phyloP scores from a whole-genome alignment of 2,329 filamentous ascomycete species.

The Fusarium fujikuroi region DNA sequence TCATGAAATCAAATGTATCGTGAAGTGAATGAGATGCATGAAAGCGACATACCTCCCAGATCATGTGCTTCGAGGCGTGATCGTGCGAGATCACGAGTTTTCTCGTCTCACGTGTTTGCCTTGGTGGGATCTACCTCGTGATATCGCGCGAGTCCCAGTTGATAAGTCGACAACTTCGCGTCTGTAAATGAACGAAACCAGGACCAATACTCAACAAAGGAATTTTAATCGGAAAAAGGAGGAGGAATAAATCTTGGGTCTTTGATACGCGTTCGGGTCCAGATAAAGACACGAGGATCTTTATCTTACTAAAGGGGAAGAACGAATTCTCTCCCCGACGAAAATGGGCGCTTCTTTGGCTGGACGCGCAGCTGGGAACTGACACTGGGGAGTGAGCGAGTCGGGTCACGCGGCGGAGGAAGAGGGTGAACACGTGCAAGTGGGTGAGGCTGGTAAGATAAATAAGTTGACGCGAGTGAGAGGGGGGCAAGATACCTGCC shows the following conservation, averaged over 20 bases:
- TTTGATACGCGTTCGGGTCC: constrained; percentile 26
- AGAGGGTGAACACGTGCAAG: constrained; percentile 55
- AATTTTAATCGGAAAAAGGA: constrained; percentile 4
- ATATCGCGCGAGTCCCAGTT: constrained; percentile 54
- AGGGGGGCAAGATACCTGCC: constrained; percentile 30
- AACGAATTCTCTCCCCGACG: constrained; percentile 20
- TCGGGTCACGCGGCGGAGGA: constrained; percentile 54
- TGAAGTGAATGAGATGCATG: constrained; percentile 41
- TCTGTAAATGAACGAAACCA: constrained; percentile 10
- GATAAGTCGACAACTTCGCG: constrained; percentile 45
- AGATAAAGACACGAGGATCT: constrained; percentile 36
- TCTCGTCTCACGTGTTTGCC: constrained; percentile 55
- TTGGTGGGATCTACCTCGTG: constrained; percentile 59
- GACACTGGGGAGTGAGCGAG: constrained; percentile 40
- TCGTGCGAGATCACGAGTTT: constrained; percentile 57
- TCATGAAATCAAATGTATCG: constrained; percentile 32
- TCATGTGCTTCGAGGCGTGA: constrained; percentile 54
- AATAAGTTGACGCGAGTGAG: constrained; percentile 43
- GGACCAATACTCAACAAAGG: constrained; percentile 16
- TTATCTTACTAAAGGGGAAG: constrained; percentile 45
- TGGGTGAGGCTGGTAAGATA: constrained; percentile 51
- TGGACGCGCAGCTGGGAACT: constrained; percentile 31
- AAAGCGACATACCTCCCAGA: constrained; percentile 56
- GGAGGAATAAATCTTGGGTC: constrained; percentile 14
- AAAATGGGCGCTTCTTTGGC: constrained; percentile 15